A percentile compares a stretch with the other conserved stretches of the same genome.
These are phyloP conservation scores for Trametes cinnabarina DNA, from an alignment of 768 basidiomycete genomes.

Conservation along the genomic window DNA sequence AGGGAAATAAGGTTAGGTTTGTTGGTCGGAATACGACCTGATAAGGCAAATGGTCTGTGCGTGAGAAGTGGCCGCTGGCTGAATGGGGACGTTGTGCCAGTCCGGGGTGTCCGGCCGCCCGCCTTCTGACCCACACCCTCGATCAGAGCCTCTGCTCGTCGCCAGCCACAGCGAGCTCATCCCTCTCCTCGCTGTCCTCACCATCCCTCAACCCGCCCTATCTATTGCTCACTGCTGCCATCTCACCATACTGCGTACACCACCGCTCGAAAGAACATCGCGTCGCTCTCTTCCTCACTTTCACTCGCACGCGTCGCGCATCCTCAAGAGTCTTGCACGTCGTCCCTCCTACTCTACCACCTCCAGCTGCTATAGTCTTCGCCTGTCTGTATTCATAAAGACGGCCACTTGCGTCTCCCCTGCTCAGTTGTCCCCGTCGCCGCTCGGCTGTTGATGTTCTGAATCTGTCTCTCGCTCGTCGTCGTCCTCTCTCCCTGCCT, in stretches of 20 bases:
- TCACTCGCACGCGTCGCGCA: constrained; percentile 43
- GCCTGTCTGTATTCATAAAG: constrained; percentile 45
- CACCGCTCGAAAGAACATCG: constrained; percentile 17
- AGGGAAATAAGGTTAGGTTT: constrained; percentile 35
- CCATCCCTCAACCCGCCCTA: constrained; percentile 37
- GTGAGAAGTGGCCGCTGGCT: constrained; percentile 35
- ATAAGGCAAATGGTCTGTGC: constrained; percentile 39
- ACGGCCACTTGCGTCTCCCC: constrained; percentile 37
- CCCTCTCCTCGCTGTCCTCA: constrained; percentile 39
- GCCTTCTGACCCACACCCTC: constrained; percentile 37
- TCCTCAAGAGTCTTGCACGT: constrained; percentile 26
- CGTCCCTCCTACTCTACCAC: constrained; percentile 30
- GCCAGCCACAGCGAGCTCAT: constrained; percentile 45
- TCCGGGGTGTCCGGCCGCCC: constrained; percentile 31
- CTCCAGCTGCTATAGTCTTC: constrained; percentile 31
- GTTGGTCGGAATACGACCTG: constrained; percentile 12
- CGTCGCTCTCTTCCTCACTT: constrained; percentile 15
- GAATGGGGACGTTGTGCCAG: constrained; percentile 38
- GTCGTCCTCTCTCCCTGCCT: constrained; percentile 16
- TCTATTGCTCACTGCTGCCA: constrained; percentile 25
- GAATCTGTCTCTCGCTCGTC: constrained; percentile 25
- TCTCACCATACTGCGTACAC: constrained; percentile 23
- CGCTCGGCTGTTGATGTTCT: constrained; percentile 46
- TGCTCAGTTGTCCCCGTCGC: constrained; percentile 30
- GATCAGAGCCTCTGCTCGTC: constrained; percentile 43